Evolutionary conservation across 2,329 filamentous ascomycete species (phyloP), one percentile per base, ranked within the genome.

Genomic region (Penicillium sp.): DNA sequence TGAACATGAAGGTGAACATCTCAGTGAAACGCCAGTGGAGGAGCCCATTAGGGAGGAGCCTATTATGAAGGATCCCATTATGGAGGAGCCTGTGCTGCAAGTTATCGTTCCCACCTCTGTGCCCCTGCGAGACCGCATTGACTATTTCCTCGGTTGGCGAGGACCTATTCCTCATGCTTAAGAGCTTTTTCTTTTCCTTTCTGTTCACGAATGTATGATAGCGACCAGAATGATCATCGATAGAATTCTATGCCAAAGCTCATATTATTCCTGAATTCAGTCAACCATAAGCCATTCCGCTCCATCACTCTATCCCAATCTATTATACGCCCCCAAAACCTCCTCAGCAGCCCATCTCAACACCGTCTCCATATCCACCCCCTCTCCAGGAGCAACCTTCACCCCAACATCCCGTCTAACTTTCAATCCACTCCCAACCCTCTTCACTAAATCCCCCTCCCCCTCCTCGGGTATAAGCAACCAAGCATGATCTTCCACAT

Each of bases 401-500:
- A 73, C 66, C 23, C 70, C 71, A 31, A 63, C 57, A 81, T 67
- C 42, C 77, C 87, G 69, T 8, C 67, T 61, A 27, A 71, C 46
- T 46, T 64, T 61, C 6, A 55, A 58, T 25, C 68, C 72, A 55
- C 67, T 66, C 5, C 64, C 66, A 25, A 64, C 65, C 28, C 55
- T 59, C 45, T 46, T 57, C 35, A 66, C 54, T 42, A 69, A 44
- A 46, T 53, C 48, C 78, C 56, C 13, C 79, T 89, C 68, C 1
- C 89, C 87, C 64, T 91, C 75, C 0, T 81, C 85, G 6, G 74
- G 72, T 56, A 84, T 71, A 65, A 96, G 93, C 67, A 98, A 75
- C 78, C 88, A 95, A 20, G 76, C 75, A 72, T 97, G 91, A 61
- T 89, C 82, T 46, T 80, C 77, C 3, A 87, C 88, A 69, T 96